Conservation (phyloP, 331 rosid species). For the Telfairia occidentalis region DNA sequence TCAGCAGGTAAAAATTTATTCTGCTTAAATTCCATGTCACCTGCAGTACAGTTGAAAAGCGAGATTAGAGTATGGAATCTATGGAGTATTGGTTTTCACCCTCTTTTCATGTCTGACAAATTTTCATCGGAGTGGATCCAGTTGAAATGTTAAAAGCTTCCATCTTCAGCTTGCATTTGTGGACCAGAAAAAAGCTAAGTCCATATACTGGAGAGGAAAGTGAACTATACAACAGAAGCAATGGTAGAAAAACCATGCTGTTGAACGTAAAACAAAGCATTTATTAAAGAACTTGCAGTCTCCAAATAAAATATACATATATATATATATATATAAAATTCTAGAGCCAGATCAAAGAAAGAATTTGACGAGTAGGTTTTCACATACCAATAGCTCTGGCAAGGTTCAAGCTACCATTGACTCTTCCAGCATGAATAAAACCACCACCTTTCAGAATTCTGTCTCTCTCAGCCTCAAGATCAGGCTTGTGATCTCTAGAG, state of each 20-base stretch:
- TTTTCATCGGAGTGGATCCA: background rate
- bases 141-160: background rate
- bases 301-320: no score
- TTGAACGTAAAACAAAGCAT: background rate
- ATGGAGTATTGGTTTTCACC: background rate
- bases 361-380: background rate
- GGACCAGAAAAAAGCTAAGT: background rate
- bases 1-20: constrained; percentile 72
- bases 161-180: background rate
- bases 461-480: constrained; percentile 86
- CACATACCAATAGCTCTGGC: constrained; percentile 85
- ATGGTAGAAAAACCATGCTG: background rate
- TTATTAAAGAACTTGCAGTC: background rate
- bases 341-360: background rate
- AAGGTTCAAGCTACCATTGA: constrained; percentile 93
- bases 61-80: background rate
- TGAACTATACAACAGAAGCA: background rate
- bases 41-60: constrained; percentile 29
- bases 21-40: constrained; percentile 96
- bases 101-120: background rate
- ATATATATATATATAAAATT: no score
- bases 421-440: constrained; percentile 88
- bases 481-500: constrained; percentile 94
- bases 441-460: constrained; percentile 91
- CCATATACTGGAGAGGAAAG: background rate